phyloP scores from a whole-genome alignment of 2,329 filamentous ascomycete species.

The Colletotrichum cuscutae region DNA sequence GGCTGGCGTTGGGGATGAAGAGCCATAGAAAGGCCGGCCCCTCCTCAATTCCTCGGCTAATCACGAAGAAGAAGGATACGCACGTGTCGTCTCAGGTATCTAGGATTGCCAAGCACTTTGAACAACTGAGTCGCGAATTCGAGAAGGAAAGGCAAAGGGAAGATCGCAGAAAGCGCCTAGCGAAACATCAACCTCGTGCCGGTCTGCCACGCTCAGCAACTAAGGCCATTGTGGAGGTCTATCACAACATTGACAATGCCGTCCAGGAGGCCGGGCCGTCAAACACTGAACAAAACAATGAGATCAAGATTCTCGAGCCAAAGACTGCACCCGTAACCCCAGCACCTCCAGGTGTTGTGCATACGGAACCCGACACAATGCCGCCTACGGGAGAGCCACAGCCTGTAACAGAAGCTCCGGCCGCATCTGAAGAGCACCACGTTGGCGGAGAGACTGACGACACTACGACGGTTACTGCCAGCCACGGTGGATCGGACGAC shows the following conservation, averaged over 20 bases:
- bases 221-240: slow-evolving; percentile 96
- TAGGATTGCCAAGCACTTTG: slow-evolving; percentile 93
- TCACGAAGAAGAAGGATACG: slow-evolving; percentile 78
- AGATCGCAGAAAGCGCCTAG: slow-evolving; percentile 83
- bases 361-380: slow-evolving; percentile 30
- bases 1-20: slow-evolving; percentile 75
- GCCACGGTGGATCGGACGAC: slow-evolving; percentile 73
- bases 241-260: slow-evolving; percentile 91
- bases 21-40: slow-evolving; percentile 61
- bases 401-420: slow-evolving; percentile 17
- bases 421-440: slow-evolving; percentile 29
- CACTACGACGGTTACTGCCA: slow-evolving; percentile 53
- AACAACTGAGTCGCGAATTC: slow-evolving; percentile 95
- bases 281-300: slow-evolving; percentile 58
- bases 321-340: slow-evolving; percentile 28
- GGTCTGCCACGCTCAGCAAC: slow-evolving; percentile 88
- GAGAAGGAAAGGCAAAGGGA: slow-evolving; percentile 87
- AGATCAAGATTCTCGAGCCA: slow-evolving; percentile 29
- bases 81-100: slow-evolving; percentile 91
- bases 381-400: slow-evolving; percentile 13
- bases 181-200: slow-evolving; percentile 78
- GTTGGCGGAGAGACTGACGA: slow-evolving; percentile 45
- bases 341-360: slow-evolving; percentile 16
- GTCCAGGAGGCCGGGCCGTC: slow-evolving; percentile 81
- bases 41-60: slow-evolving; percentile 91